phyloP scores from a whole-genome alignment of 441 rosid genomes.

The Adansonia madagascariensis region DNA sequence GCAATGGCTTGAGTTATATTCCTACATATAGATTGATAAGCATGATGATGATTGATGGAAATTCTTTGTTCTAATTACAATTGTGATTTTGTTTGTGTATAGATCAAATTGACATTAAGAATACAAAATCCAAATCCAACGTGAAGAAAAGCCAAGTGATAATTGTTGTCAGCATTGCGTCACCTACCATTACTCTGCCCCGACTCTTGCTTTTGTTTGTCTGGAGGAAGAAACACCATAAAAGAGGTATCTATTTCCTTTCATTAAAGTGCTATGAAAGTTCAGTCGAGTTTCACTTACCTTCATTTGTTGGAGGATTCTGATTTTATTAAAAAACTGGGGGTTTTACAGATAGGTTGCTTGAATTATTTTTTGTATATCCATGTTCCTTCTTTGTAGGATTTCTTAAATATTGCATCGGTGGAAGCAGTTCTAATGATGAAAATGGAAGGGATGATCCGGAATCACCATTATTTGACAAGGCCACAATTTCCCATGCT shows the following conservation, averaged over 20 bases:
- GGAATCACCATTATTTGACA: slow-evolving; percentile 32
- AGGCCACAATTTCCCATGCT: slow-evolving; percentile 24
- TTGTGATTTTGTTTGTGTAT: neutral
- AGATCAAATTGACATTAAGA: neutral
- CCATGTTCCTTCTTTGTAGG: neutral
- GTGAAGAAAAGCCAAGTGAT: neutral
- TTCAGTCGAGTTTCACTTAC: too few relatives aligned
- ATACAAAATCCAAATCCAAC: neutral
- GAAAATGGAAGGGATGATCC: slow-evolving; percentile 24
- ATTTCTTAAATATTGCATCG: neutral
- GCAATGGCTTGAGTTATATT: too few relatives aligned
- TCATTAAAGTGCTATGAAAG: too few relatives aligned
- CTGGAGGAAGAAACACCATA: neutral
- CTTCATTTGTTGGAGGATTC: neutral
- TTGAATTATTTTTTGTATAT: neutral
- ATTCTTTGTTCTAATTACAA: too few relatives aligned
- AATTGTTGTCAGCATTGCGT: neutral
- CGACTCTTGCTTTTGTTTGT: neutral
- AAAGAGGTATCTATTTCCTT: too few relatives aligned
- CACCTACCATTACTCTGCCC: neutral
- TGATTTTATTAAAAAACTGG: neutral
- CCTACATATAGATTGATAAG: too few relatives aligned
- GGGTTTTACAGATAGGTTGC: neutral
- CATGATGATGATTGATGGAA: neutral
- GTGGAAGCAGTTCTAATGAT: neutral